Evolutionary conservation across 306 rosid genomes (phyloP), one percentile per base, ranked within the genome.

Genomic region (Styphnolobium japonicum): DNA sequence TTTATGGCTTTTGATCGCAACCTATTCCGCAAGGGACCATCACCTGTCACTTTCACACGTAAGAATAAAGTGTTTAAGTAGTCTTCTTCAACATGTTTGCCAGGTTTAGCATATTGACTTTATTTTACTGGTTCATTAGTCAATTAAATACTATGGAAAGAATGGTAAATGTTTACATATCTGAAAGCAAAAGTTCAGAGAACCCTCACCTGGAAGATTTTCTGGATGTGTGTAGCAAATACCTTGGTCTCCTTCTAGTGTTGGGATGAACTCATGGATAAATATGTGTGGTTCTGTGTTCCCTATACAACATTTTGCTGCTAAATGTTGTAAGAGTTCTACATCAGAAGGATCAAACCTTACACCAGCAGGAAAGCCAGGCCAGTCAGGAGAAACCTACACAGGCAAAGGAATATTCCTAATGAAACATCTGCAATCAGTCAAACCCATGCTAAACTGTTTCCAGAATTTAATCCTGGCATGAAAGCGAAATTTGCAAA

Each of bases 271-370:
- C 73, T 91, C 98, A 10, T 87, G 71, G 34, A 95, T 90, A 73
- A 91, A 85, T 79, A 57, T 22, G 84, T 95, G 96, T 0, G 85
- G 94, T 71, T 74, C 45, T 72, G 76, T 29, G 79, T 83, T 86
- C 33, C 91, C 97, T 75, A 75, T 66, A 16, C 93, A 88, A 66
- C 94, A 87, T 77, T 95, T 95, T 9, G 90, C 97, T 1, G 89
- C 97, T 71, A 95, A 90, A 84, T 95, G 98, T 42, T 82, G 89
- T 6, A 92, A 36, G 27, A 95, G 87, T 78, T 91, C 91, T 48
- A 76, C 68, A 81, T 92, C 97, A 51, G 97, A 87, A 65, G 98
- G 98, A 81, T 95, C 96, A 86, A 95, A 95, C 82, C 91, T 95
- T 18, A 93, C 94, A 65, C 98, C 98, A 81, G 78, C 55, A 16